phyloP scores from a whole-genome alignment of 2,329 filamentous ascomycete genomes.

The Knoxdaviesia proteae region DNA sequence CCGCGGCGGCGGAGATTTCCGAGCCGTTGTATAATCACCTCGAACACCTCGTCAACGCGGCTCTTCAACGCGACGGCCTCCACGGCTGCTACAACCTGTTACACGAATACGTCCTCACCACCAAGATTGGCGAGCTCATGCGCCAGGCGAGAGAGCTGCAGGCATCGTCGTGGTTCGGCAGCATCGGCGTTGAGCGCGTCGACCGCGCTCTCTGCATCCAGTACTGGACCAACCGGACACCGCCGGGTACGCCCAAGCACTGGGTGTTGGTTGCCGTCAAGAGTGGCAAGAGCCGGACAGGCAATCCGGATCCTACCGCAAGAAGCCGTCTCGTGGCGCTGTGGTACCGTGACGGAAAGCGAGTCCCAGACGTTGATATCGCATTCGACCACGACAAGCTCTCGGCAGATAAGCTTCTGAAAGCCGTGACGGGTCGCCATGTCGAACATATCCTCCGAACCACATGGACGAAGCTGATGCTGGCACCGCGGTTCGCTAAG shows the following conservation, averaged over 20 bases:
- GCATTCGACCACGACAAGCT: constrained; percentile 44
- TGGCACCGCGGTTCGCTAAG: constrained; percentile 38
- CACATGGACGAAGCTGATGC: constrained; percentile 38
- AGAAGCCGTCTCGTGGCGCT: constrained; percentile 40
- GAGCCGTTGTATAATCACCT: constrained; percentile 43
- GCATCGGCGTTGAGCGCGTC: constrained; percentile 56
- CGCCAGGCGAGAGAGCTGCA: constrained; percentile 55
- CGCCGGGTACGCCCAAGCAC: constrained; percentile 44
- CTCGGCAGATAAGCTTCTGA: constrained; percentile 55
- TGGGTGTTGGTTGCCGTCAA: constrained; percentile 79
- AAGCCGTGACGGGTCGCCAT: constrained; percentile 55
- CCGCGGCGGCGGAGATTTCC: constrained; percentile 39
- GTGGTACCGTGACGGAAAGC: constrained; percentile 72
- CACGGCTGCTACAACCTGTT: constrained; percentile 66
- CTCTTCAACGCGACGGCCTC: constrained; percentile 50
- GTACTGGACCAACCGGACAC: constrained; percentile 55
- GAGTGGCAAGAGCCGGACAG: constrained; percentile 33
- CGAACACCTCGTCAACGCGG: constrained; percentile 51
- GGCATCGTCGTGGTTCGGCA: constrained; percentile 55
- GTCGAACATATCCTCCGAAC: constrained; percentile 48
- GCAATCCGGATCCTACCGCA: constrained; percentile 17
- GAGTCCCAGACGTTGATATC: constrained; percentile 49
- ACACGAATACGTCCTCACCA: constrained; percentile 71
- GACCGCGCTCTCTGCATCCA: constrained; percentile 71
- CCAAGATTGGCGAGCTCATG: constrained; percentile 69